A percentile compares a stretch with the other conserved stretches of the same genome.
phyloP scores from a whole-genome alignment of 805 yeast genomes.

The Candida bentonensis region DNA sequence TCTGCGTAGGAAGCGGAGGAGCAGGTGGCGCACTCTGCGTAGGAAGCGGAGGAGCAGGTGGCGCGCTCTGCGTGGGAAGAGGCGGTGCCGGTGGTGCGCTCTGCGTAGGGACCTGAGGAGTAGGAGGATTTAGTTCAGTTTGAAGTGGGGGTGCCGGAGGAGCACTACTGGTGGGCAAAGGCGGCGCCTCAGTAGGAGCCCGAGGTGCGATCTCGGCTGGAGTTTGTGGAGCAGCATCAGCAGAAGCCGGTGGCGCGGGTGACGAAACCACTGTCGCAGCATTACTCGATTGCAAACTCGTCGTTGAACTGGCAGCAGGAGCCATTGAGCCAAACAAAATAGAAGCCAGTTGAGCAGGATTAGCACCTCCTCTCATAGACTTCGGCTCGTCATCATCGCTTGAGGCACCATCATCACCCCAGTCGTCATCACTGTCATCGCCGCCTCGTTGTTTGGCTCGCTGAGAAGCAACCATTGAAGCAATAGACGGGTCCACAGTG shows the following conservation, averaged over 20 bases:
- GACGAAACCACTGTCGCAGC: constrained; percentile 12
- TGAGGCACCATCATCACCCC: constrained; percentile 19
- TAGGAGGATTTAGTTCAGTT: constrained; percentile 24
- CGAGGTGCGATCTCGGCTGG: constrained; percentile 5
- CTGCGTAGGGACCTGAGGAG: constrained; percentile 11
- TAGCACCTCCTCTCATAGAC: constrained; percentile 18
- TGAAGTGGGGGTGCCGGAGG: constrained; percentile 20
- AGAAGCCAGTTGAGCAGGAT: constrained; percentile 29
- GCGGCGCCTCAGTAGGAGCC: constrained; percentile 19
- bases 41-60: constrained; percentile 5
- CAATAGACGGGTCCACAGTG: constrained; percentile 11
- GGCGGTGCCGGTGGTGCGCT: constrained; percentile 20
- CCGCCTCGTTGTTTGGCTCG: constrained; percentile 21
- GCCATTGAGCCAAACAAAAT: constrained; percentile 30
- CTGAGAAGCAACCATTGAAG: constrained; percentile 15
- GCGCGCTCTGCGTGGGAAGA: constrained; percentile 4
- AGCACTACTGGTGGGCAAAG: constrained; percentile 22
- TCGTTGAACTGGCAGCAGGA: constrained; percentile 5
- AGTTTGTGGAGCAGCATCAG: constrained; percentile 6
- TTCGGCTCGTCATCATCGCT: constrained; percentile 17
- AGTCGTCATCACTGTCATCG: constrained; percentile 20
- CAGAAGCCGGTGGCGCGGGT: constrained; percentile 5
- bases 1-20: constrained; percentile 16
- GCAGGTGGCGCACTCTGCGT: constrained; percentile 16
- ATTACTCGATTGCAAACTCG: not conserved